Conservation (phyloP, 2,329 filamentous ascomycete species). For the Cryoendolithus antarcticus region DNA sequence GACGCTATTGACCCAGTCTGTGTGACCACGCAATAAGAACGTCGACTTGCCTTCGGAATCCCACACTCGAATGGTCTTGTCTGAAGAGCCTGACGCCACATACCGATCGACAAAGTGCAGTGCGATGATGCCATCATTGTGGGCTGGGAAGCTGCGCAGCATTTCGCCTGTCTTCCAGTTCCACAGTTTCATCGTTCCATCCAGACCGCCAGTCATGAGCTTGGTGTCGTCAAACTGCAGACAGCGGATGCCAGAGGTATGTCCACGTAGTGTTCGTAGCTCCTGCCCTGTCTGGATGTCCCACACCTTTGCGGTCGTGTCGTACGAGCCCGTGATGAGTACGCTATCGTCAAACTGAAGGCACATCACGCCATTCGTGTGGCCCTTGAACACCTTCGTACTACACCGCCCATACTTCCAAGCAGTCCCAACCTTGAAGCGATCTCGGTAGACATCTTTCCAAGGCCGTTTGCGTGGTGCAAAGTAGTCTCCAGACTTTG, state of each 20-base stretch:
- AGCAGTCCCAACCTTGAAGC: slow-evolving; percentile 93
- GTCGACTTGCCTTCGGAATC: slow-evolving; percentile 77
- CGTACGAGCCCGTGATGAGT: slow-evolving; percentile 88
- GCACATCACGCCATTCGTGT: slow-evolving; percentile 77
- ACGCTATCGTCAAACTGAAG: slow-evolving; percentile 77
- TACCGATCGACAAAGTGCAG: slow-evolving; percentile 78
- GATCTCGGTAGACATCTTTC: slow-evolving; percentile 95
- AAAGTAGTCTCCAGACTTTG: slow-evolving; percentile 28
- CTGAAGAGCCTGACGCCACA: slow-evolving; percentile 78
- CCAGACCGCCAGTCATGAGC: slow-evolving; percentile 79
- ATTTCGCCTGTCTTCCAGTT: slow-evolving; percentile 90
- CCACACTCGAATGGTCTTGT: slow-evolving; percentile 83
- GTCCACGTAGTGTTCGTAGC: slow-evolving; percentile 71
- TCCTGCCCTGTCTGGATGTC: slow-evolving; percentile 79
- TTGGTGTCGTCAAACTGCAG: slow-evolving; percentile 89
- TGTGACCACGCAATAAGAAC: slow-evolving; percentile 70
- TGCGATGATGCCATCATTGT: slow-evolving; percentile 70
- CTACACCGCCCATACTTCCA: slow-evolving; percentile 93
- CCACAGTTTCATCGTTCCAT: slow-evolving; percentile 84
- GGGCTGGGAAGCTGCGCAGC: slow-evolving; percentile 66
- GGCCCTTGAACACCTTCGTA: slow-evolving; percentile 70
- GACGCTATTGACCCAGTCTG: slow-evolving; percentile 95
- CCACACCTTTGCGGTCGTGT: slow-evolving; percentile 93
- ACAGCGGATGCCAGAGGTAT: slow-evolving; percentile 71
- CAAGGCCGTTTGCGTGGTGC: slow-evolving; percentile 54